Percentiles rank a stretch among this genome's conserved stretches.
phyloP scores from a whole-genome alignment of 2,329 filamentous ascomycete genomes.

The Aspergillus viridinutans region DNA sequence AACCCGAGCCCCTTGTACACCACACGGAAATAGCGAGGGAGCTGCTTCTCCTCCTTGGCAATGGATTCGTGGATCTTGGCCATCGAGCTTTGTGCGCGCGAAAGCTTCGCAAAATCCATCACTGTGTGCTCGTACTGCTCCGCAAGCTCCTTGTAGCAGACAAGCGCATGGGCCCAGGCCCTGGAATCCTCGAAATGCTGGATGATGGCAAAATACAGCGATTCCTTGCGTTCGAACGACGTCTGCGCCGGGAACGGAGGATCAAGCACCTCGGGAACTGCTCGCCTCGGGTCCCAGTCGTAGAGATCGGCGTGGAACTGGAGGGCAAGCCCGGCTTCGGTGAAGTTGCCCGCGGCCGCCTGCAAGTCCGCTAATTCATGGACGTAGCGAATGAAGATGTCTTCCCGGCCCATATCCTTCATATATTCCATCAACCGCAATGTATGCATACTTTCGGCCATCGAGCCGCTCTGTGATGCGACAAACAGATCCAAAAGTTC shows the following conservation, averaged over 20 bases:
- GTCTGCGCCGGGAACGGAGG: constrained; percentile 78
- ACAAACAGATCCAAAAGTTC: constrained; percentile 88
- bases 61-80: constrained; percentile 88
- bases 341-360: constrained; percentile 68
- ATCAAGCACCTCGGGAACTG: constrained; percentile 63
- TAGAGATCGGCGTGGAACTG: constrained; percentile 90
- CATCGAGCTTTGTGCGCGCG: constrained; percentile 82
- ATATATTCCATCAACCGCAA: constrained; percentile 92
- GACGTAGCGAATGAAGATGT: constrained; percentile 94
- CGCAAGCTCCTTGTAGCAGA: constrained; percentile 85
- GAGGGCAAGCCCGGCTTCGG: constrained; percentile 83
- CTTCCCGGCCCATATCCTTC: constrained; percentile 92
- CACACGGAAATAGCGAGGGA: constrained; percentile 87
- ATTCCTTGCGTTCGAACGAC: constrained; percentile 87
- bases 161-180: constrained; percentile 83
- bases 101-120: constrained; percentile 89
- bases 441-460: constrained; percentile 80
- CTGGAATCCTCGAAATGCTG: constrained; percentile 92
- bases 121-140: constrained; percentile 84
- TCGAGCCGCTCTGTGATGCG: constrained; percentile 73
- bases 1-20: constrained; percentile 87
- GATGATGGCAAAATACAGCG: constrained; percentile 90
- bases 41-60: constrained; percentile 71
- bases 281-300: constrained; percentile 74
- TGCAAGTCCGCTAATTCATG: constrained; percentile 84